Evolutionary conservation across 345 rosid genomes (phyloP).

Genomic region (Salix caprea): DNA sequence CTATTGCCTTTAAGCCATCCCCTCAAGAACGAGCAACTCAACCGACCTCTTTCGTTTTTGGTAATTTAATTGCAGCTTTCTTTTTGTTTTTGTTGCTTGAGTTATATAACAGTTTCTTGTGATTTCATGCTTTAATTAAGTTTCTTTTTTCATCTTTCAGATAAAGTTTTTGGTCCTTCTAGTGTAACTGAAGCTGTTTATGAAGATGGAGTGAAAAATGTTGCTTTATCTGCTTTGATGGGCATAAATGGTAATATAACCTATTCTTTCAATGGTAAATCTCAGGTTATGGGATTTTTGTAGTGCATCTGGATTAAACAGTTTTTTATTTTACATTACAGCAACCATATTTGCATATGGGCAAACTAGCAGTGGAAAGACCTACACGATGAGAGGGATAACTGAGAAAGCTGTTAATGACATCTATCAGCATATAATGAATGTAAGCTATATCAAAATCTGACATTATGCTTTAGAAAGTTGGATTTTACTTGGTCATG

Average conservation of each 20-base stretch:
- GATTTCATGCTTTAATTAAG: background rate
- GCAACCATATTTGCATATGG: constrained; percentile 99
- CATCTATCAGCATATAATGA: constrained; percentile 78
- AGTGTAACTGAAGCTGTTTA: constrained; percentile 74
- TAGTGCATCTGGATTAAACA: background rate
- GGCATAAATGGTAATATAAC: constrained; percentile 82
- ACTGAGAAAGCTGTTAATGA: constrained; percentile 97
- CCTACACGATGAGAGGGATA: constrained; percentile 96
- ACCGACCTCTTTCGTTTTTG: constrained; percentile 74
- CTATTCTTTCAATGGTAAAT: background rate
- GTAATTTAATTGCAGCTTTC: constrained; percentile 34
- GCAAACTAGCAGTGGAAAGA: constrained; percentile 99
- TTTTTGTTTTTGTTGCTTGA: background rate
- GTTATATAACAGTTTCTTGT: background rate
- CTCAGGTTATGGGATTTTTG: background rate
- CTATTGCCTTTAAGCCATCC: constrained; percentile 66
- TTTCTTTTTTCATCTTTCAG: constrained; percentile 36
- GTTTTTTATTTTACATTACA: constrained; percentile 23
- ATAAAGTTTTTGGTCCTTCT: constrained; percentile 88
- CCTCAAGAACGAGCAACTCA: constrained; percentile 76
- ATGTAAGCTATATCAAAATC: constrained; percentile 41
- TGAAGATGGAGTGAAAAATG: constrained; percentile 94
- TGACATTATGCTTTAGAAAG: background rate
- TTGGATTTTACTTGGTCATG: background rate
- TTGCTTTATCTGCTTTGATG: constrained; percentile 91